Evolutionary conservation across 164 flowering plant genomes (phyloP).

Genomic region (Nymphaea colorata): DNA sequence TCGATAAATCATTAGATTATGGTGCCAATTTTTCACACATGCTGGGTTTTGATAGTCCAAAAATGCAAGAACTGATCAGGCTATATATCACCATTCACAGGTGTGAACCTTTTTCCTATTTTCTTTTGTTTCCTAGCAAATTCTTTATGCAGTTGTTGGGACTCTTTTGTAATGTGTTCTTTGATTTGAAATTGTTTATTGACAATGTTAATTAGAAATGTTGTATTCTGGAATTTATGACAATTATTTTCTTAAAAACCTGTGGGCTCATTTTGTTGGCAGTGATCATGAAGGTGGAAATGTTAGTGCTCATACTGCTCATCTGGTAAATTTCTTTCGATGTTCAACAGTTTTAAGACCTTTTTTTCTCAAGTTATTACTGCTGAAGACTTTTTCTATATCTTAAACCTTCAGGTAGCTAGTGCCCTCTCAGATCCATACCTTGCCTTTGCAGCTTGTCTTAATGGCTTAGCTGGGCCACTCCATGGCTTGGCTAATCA

Average conservation of each 20-base stretch:
- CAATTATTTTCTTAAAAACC: background rate
- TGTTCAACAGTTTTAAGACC: background rate
- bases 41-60: slow-evolving; percentile 85
- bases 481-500: slow-evolving; percentile 99
- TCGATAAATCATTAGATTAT: slow-evolving; percentile 73
- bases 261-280: slow-evolving; percentile 12
- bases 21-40: slow-evolving; percentile 93
- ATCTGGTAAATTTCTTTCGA: slow-evolving; percentile 49
- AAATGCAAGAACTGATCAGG: slow-evolving; percentile 96
- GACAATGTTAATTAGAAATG: background rate
- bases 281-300: slow-evolving; percentile 99
- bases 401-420: slow-evolving; percentile 46
- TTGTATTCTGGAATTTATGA: background rate
- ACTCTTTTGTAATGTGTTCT: background rate
- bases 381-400: background rate
- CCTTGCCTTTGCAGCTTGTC: slow-evolving; percentile 94
- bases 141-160: background rate
- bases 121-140: background rate
- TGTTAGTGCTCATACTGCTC: slow-evolving; percentile 98
- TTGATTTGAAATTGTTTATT: background rate
- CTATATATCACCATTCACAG: slow-evolving; percentile 90
- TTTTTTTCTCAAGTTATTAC: no score
- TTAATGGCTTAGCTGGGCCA: slow-evolving; percentile 98
- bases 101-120: slow-evolving; percentile 21
- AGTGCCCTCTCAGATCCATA: slow-evolving; percentile 99